These are phyloP conservation scores for Penicillium crustosum DNA, from an alignment of 2,329 filamentous ascomycete genomes.

Conservation along the genomic window DNA sequence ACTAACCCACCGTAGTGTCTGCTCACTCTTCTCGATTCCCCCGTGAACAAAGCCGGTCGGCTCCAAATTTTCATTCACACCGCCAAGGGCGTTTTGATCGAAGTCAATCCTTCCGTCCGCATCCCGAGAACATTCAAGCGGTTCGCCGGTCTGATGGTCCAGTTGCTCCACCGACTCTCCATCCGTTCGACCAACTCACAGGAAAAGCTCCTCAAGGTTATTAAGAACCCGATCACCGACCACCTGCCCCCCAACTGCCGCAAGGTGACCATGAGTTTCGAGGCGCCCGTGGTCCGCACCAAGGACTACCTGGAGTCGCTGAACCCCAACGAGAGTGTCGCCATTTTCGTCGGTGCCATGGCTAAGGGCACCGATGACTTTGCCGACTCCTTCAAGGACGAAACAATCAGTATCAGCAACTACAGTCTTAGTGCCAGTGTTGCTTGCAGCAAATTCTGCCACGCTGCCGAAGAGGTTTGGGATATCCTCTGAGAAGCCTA, in stretches of 20 bases:
- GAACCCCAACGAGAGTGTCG: conserved; percentile 83
- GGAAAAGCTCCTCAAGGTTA: conserved; percentile 95
- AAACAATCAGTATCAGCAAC: conserved; percentile 98
- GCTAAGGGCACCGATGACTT: conserved; percentile 96
- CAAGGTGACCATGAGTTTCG: conserved; percentile 95
- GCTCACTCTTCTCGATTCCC: conserved; percentile 93
- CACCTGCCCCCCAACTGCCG: conserved; percentile 95
- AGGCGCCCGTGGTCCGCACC: conserved; percentile 81
- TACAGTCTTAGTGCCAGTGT: conserved; percentile 97
- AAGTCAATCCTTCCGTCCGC: conserved; percentile 95
- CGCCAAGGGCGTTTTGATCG: conserved; percentile 93
- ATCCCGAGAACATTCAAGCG: conserved; percentile 99
- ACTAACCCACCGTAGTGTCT: conserved; percentile 66
- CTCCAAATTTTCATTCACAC: conserved; percentile 99
- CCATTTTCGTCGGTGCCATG: conserved; percentile 98
- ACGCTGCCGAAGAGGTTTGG: conserved; percentile 96
- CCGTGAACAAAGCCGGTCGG: conserved; percentile 96
- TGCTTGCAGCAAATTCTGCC: conserved; percentile 99
- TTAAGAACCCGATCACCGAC: conserved; percentile 96
- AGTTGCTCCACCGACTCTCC: conserved; percentile 89
- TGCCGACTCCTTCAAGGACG: conserved; percentile 89
- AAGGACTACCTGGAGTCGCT: conserved; percentile 84
- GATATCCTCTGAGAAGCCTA: conserved; percentile 68
- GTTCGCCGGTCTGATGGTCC: conserved; percentile 97
- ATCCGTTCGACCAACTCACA: conserved; percentile 96